Evolutionary conservation across 352 stramenopile genomes (phyloP).

Genomic region (Phytophthora pistaciae): DNA sequence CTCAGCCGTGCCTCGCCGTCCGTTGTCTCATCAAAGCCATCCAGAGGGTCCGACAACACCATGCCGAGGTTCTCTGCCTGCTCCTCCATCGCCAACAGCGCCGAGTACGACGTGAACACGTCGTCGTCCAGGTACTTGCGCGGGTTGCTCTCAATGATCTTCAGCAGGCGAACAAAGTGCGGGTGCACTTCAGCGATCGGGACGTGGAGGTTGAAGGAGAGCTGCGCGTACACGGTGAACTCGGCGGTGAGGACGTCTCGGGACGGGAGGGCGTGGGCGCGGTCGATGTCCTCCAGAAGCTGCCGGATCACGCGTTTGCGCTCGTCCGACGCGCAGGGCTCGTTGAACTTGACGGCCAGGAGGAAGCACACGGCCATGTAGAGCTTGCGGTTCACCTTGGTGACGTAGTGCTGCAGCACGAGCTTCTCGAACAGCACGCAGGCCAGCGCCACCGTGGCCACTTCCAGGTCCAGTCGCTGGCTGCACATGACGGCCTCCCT

Average conservation of each 20-base stretch:
- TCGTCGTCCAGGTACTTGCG: slow-evolving; percentile 92
- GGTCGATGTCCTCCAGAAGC: slow-evolving; percentile 83
- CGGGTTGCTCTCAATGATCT: slow-evolving; percentile 89
- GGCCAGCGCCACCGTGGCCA: slow-evolving; percentile 94
- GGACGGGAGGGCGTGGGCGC: slow-evolving; percentile 81
- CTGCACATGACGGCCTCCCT: slow-evolving; percentile 82
- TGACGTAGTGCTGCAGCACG: slow-evolving; percentile 95
- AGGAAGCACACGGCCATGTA: slow-evolving; percentile 97
- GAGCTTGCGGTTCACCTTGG: slow-evolving; percentile 96
- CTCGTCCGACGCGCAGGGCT: slow-evolving; percentile 72
- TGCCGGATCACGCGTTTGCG: slow-evolving; percentile 73
- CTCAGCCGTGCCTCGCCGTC: slow-evolving; percentile 73
- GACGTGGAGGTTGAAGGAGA: slow-evolving; percentile 91
- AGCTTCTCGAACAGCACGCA: slow-evolving; percentile 98
- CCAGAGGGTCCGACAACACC: slow-evolving; percentile 35
- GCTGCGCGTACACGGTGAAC: slow-evolving; percentile 92
- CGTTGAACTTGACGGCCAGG: slow-evolving; percentile 95
- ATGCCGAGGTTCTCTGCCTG: slow-evolving; percentile 45
- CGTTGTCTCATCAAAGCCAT: slow-evolving; percentile 67
- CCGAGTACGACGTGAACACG: slow-evolving; percentile 82
- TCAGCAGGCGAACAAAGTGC: slow-evolving; percentile 89
- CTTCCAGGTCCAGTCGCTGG: slow-evolving; percentile 89
- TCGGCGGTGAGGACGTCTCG: slow-evolving; percentile 89
- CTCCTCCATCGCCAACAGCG: slow-evolving; percentile 75
- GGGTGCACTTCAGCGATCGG: slow-evolving; percentile 80